phyloP scores from a whole-genome alignment of 1,284 basidiomycete genomes.

The Singerocomus inundabilis region DNA sequence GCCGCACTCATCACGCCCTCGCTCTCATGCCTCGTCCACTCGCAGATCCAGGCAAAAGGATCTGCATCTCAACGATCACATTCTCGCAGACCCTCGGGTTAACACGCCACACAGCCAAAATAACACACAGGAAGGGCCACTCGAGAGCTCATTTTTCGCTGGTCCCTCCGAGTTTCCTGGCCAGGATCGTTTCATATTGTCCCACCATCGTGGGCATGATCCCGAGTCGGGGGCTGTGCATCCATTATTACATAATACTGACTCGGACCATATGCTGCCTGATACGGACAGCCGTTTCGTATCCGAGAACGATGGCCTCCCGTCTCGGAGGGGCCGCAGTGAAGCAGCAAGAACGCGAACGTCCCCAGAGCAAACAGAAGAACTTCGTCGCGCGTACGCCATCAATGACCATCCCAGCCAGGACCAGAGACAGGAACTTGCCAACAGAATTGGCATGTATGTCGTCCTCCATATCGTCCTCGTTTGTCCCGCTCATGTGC shows the following conservation, averaged over 20 bases:
- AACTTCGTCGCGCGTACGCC: constrained; percentile 62
- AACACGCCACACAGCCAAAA: constrained; percentile 8
- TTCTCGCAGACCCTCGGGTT: constrained; percentile 24
- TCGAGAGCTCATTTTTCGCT: constrained; percentile 34
- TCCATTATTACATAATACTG: constrained; percentile 31
- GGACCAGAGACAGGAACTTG: constrained; percentile 62
- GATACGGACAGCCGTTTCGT: constrained; percentile 37
- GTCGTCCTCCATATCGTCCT: constrained; percentile 30
- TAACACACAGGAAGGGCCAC: constrained; percentile 16
- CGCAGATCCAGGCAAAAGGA: constrained; percentile 37
- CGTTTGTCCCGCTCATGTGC: constrained; percentile 18
- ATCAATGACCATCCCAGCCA: constrained; percentile 61
- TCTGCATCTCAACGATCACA: constrained; percentile 30
- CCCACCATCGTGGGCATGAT: constrained; percentile 36
- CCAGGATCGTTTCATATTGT: constrained; percentile 34
- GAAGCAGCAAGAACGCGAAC: constrained; percentile 51
- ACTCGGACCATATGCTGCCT: constrained; percentile 27
- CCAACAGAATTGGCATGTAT: constrained; percentile 70
- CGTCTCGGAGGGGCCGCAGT: constrained; percentile 32
- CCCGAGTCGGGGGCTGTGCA: constrained; percentile 28
- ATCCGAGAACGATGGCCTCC: constrained; percentile 35
- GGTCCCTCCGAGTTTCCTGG: constrained; percentile 31
- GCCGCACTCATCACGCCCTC: constrained; percentile 29
- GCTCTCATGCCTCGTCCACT: constrained; percentile 33
- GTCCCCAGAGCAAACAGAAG: constrained; percentile 61